Percentiles rank a stretch among this genome's conserved stretches.
These are phyloP conservation scores for Teunomyces panamensis DNA, from an alignment of 805 yeast species.

Conservation along the genomic window DNA sequence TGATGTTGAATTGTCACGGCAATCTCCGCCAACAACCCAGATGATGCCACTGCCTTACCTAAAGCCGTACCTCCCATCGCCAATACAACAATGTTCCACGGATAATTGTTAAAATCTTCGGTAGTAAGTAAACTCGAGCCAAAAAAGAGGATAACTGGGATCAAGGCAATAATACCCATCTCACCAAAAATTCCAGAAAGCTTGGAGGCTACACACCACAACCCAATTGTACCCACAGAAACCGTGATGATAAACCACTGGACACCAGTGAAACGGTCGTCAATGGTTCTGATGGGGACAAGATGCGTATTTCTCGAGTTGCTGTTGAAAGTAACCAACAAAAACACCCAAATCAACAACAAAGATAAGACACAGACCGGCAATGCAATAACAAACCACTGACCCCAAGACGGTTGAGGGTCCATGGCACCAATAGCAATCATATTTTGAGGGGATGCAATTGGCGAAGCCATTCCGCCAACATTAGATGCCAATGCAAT, in stretches of 20 bases:
- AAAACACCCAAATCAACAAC: constrained; percentile 45
- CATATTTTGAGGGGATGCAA: constrained; percentile 55
- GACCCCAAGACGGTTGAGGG: constrained; percentile 56
- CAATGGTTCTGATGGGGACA: constrained; percentile 55
- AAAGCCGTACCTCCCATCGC: constrained; percentile 98
- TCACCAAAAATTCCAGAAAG: constrained; percentile 79
- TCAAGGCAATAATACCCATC: constrained; percentile 92
- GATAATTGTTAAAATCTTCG: constrained; percentile 91
- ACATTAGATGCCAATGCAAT: constrained; percentile 52
- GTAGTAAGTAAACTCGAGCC: constrained; percentile 85
- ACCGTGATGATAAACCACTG: constrained; percentile 76
- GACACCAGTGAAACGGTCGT: constrained; percentile 63
- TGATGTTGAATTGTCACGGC: constrained; percentile 65
- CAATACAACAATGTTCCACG: constrained; percentile 92
- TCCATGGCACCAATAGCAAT: constrained; percentile 51
- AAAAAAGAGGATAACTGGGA: constrained; percentile 87
- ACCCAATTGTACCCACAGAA: constrained; percentile 65
- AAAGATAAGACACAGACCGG: constrained; percentile 45
- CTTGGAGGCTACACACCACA: constrained; percentile 88
- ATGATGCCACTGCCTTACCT: constrained; percentile 91
- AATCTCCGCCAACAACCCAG: constrained; percentile 78
- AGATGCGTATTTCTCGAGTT: constrained; percentile 45
- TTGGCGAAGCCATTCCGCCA: constrained; percentile 57
- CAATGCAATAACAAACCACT: constrained; percentile 52
- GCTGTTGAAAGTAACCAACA: constrained; percentile 54